These are phyloP conservation scores for Parietichytrium sp. DNA, from an alignment of 108 stramenopile species.

Conservation along the genomic window DNA sequence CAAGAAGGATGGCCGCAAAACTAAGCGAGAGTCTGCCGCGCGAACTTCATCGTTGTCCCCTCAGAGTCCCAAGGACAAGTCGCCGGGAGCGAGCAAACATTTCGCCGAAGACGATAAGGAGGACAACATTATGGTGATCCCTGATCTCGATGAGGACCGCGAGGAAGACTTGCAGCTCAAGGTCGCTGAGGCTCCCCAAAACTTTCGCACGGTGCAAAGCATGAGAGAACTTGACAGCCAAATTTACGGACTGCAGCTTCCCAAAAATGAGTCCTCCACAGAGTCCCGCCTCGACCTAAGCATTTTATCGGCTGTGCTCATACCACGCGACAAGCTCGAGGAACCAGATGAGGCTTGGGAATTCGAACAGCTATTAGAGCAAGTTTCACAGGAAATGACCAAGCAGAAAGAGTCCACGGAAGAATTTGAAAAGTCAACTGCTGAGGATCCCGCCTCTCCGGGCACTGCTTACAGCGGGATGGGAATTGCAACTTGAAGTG, in stretches of 20 bases:
- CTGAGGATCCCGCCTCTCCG: no score
- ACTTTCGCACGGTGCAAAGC: slow-evolving; percentile 1
- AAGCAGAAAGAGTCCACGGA: not conserved
- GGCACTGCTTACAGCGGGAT: no score
- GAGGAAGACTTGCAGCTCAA: slow-evolving; percentile 22
- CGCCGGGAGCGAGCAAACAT: no score
- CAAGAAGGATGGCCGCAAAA: not conserved
- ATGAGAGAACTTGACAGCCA: slow-evolving; percentile 21
- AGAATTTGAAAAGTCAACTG: not conserved
- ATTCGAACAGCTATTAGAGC: slow-evolving; percentile 11
- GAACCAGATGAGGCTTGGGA: slow-evolving; percentile 32
- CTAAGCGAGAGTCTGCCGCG: slow-evolving; percentile 28
- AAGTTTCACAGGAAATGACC: slow-evolving; percentile 10
- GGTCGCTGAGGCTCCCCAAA: not conserved
- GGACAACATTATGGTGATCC: not conserved
- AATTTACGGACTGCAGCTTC: slow-evolving; percentile 20
- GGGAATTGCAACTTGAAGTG: no score
- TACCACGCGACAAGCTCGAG: not conserved
- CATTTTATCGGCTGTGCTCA: slow-evolving; percentile 18
- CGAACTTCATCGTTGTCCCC: no score
- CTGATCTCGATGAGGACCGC: slow-evolving; percentile 23
- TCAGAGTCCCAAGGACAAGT: no score
- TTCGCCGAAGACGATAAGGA: not conserved
- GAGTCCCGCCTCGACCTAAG: slow-evolving; percentile 5
- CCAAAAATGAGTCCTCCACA: not conserved